Conservation (phyloP, 2,329 filamentous ascomycete genomes). For the Aspergillus sp. region DNA sequence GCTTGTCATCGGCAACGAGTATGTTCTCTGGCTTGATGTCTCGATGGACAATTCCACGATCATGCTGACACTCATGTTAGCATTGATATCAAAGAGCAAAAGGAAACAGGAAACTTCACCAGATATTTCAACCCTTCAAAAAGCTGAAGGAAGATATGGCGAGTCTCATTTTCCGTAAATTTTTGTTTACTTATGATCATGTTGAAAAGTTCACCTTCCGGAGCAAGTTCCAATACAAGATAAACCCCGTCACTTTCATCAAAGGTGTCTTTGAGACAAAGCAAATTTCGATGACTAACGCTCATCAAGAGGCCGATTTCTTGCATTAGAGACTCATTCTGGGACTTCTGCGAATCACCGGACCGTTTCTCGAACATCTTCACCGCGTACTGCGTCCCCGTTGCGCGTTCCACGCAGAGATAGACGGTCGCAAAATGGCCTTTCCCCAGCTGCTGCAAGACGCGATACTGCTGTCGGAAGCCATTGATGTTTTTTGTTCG, state of each 20-base stretch:
- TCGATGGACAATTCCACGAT: slow-evolving; percentile 93
- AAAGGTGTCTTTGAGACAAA: slow-evolving; percentile 94
- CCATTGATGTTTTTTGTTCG: slow-evolving; percentile 69
- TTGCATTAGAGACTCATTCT: slow-evolving; percentile 83
- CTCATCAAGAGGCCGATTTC: slow-evolving; percentile 96
- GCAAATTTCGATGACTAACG: slow-evolving; percentile 89
- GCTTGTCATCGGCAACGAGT: slow-evolving; percentile 76
- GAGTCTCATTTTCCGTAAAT: slow-evolving; percentile 76
- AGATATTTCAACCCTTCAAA: slow-evolving; percentile 95
- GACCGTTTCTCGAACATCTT: slow-evolving; percentile 90
- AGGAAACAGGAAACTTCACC: slow-evolving; percentile 56
- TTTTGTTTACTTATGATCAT: slow-evolving; percentile 90
- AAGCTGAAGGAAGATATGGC: slow-evolving; percentile 84
- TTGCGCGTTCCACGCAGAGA: slow-evolving; percentile 80
- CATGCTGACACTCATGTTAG: slow-evolving; percentile 63
- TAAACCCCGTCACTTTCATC: slow-evolving; percentile 90
- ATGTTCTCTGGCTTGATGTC: slow-evolving; percentile 99
- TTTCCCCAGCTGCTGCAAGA: slow-evolving; percentile 84
- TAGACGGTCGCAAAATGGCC: slow-evolving; percentile 95
- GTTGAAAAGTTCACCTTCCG: slow-evolving; percentile 95
- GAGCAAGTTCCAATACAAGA: slow-evolving; percentile 82
- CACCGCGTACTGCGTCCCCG: slow-evolving; percentile 81
- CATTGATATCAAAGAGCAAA: neutral
- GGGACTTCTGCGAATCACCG: slow-evolving; percentile 78
- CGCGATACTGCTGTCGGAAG: slow-evolving; percentile 83